Base-by-base conservation (phyloP, 2,329 filamentous ascomycete genomes). In the Helotiales sp. region DNA sequence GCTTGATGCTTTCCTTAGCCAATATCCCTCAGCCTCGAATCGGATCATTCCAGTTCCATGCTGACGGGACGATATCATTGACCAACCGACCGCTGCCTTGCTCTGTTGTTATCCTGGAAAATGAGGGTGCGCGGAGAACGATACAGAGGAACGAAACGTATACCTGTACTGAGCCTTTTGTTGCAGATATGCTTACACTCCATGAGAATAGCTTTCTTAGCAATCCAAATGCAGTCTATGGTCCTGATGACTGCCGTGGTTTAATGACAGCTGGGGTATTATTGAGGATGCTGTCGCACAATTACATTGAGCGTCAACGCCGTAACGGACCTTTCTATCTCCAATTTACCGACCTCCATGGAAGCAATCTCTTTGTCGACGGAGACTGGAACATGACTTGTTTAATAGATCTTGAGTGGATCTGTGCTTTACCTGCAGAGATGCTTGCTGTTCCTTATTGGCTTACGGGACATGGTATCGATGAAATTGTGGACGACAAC, bases 281-380 rank as follows among this genome's bases (percentile, higher is more conserved):
- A 24, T 74, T 77, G 4, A 69, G 75, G 30, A 58, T 67, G 11
- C 55, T 76, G 3, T 74, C 77, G n/a, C 69, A 74, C 65, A 70
- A 74, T 59, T 75, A 76, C 54, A 70, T 78, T 52, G 60, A 67
- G 62, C 72, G 66, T 7, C 43, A 73, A 54, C 52, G 34, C 15
- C 72, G 77, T 20, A 65, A 74, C 61, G 74, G 77, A 1, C 76
- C 75, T 7, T 78, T 75, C 57, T 20, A 71, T 62, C 73, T 77
- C 57, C 63, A 70, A 20, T 57, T 80, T 45, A 78, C 76, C 22
- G 76, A 80, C 63, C 65, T 80, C n/a, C 73, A 79, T 68, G 65
- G 52, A 24, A 76, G 77, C 40, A 80, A 80, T 55, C 75, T 81
- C 30, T 74, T 80, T 32, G 76, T 80, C 11, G 77, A 80, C 63